Conservation (phyloP, 2,329 filamentous ascomycete species). For the Colletotrichum aenigma region DNA sequence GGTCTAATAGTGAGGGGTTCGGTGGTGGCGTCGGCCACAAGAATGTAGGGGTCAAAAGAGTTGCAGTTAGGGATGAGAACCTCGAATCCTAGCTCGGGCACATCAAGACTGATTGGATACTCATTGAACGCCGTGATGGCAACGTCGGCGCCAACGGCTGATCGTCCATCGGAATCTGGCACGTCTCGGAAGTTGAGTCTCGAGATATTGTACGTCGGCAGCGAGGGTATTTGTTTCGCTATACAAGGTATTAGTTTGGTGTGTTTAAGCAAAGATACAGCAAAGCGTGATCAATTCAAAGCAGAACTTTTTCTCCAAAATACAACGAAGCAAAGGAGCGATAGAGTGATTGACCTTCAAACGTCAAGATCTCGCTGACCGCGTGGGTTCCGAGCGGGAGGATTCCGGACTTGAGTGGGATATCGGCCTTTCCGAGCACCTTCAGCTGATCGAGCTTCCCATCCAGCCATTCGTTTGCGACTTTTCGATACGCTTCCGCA, state of each 20-base stretch:
- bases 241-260: constrained; percentile 31
- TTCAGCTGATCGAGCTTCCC: constrained; percentile 75
- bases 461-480: constrained; percentile 89
- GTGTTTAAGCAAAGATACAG: not conserved
- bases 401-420: constrained; percentile 80
- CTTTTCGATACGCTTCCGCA: constrained; percentile 74
- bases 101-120: constrained; percentile 76
- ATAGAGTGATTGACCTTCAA: constrained; percentile 83
- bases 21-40: constrained; percentile 78
- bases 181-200: constrained; percentile 81
- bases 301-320: constrained; percentile 60
- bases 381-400: constrained; percentile 78
- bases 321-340: constrained; percentile 65
- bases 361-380: constrained; percentile 74
- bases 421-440: constrained; percentile 73
- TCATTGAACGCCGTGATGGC: constrained; percentile 74
- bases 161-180: constrained; percentile 50
- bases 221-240: constrained; percentile 73
- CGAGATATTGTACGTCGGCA: constrained; percentile 84
- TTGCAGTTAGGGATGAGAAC: constrained; percentile 85
- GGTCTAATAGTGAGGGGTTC: constrained; percentile 70
- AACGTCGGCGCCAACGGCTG: constrained; percentile 81
- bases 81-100: constrained; percentile 84
- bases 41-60: constrained; percentile 72
- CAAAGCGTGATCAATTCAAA: constrained; percentile 24